Evolutionary conservation across 2,329 filamentous ascomycete species (phyloP).

Genomic region (Cercospora zeina): DNA sequence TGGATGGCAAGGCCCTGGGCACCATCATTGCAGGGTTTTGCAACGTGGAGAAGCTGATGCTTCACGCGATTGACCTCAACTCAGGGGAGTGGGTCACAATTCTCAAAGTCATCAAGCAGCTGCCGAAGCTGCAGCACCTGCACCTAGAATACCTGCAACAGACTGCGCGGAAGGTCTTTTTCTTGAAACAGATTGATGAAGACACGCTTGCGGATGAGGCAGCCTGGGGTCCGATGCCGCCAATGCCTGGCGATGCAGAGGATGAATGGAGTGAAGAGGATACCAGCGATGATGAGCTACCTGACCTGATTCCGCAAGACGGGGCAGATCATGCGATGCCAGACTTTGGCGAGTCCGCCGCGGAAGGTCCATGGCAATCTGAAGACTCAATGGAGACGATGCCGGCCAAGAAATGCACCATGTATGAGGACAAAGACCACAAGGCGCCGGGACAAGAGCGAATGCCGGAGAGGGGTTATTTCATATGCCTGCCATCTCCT

Average conservation of each 20-base stretch:
- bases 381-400: background rate
- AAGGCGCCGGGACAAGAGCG: constrained; percentile 13
- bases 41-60: constrained; percentile 16
- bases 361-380: background rate
- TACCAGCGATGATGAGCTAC: constrained; percentile 14
- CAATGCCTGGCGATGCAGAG: constrained; percentile 12
- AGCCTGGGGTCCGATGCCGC: constrained; percentile 11
- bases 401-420: constrained; percentile 2
- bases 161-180: constrained; percentile 31
- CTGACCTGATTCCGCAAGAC: constrained; percentile 15
- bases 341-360: background rate
- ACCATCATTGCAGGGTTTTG: constrained; percentile 19
- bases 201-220: constrained; percentile 7
- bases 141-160: constrained; percentile 34
- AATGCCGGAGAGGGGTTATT: constrained; percentile 19
- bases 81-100: constrained; percentile 33
- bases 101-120: constrained; percentile 29
- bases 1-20: constrained; percentile 20
- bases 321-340: background rate
- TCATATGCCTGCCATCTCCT: constrained; percentile 19
- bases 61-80: constrained; percentile 27
- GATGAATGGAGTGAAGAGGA: constrained; percentile 20
- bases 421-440: constrained; percentile 15
- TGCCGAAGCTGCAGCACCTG: constrained; percentile 32
- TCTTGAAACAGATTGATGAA: constrained; percentile 30